Evolutionary conservation across 2,329 filamentous ascomycete species (phyloP), one percentile per base, ranked within the genome.

Genomic region (Colletotrichum neosansevieriae): DNA sequence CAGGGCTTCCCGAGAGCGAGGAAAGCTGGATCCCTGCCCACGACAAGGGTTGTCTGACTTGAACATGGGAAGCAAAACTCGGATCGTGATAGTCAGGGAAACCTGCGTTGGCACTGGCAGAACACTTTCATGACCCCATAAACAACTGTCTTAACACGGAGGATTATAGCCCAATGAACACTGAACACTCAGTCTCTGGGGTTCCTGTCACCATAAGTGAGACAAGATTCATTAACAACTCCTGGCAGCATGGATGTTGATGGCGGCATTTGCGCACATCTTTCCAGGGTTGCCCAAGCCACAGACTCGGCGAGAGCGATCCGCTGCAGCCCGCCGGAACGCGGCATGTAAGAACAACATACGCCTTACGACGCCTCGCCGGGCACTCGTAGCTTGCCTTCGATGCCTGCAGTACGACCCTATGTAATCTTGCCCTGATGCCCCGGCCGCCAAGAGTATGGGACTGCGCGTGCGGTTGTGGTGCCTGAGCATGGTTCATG

Each of bases 401-500:
- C 21, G 24, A 38, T 50, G 58, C 60, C 50, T 63, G 51, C 24
- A 57, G 56, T 65, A 56, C 54, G 65, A 68, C 65, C 38, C 38
- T 65, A n/a, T n/a, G n/a, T n/a, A 60, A 63, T 63, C 64, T 67
- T 67, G 51, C 47, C 54, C 17, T 45, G 61, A 50, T 19, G 47
- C 58, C 54, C 11, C 42, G 56, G 15, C 11, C 56, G 56, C 54
- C 42, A 59, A 68, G 54, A 19, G 24, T 24, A 38, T 44, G 24
- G 13, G 34, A 56, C 49, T 49, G 56, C 49, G 60, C 49, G 60
- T 49, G 54, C 42, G 49, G 13, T 54, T 38, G 24, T 32, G 59
- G 47, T 54, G 47, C n/a, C 36, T n/a, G 49, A 56, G 36, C 65
- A 68, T 53, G 65, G 65, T 65, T 45, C 61, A 68, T 68, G 65